Conservation (phyloP, 352 stramenopile species). For the Globisporangium sylvaticum region DNA sequence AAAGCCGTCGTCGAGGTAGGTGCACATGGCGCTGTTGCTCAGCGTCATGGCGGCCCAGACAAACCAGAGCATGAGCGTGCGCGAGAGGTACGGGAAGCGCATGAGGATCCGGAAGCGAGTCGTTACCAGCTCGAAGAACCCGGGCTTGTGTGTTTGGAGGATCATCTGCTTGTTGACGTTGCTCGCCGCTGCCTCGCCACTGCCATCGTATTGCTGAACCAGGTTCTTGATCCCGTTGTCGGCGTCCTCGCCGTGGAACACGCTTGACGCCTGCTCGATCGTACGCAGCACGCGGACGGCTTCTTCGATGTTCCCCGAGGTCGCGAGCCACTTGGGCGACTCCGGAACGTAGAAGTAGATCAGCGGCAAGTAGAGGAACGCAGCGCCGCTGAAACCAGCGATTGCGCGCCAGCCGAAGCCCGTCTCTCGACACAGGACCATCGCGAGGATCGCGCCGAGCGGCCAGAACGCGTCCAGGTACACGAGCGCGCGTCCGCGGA, state of each 20-base stretch:
- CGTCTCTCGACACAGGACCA: not conserved
- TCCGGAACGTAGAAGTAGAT: not conserved
- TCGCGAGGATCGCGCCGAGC: not conserved
- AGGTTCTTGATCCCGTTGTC: not conserved
- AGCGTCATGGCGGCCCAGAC: not conserved
- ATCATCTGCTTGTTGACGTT: not conserved
- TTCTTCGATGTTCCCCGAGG: not conserved
- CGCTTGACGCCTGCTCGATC: not conserved
- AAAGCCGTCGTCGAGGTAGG: not conserved
- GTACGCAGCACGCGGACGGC: not conserved
- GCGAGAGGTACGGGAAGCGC: not conserved
- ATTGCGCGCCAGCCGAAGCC: not conserved
- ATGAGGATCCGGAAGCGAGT: not conserved
- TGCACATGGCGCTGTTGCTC: not conserved
- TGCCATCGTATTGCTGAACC: not conserved
- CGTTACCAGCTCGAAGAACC: not conserved
- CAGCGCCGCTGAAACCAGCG: not conserved
- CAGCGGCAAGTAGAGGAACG: not conserved
- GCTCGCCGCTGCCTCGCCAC: not conserved
- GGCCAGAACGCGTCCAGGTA: not conserved
- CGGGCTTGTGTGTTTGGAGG: not conserved
- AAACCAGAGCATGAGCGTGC: not conserved
- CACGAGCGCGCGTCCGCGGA: not conserved
- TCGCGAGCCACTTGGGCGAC: not conserved
- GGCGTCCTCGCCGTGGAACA: not conserved